Percentiles rank a stretch among this genome's conserved stretches.
phyloP scores from a whole-genome alignment of 148 eudicot genomes.

The Diospyros kaki region DNA sequence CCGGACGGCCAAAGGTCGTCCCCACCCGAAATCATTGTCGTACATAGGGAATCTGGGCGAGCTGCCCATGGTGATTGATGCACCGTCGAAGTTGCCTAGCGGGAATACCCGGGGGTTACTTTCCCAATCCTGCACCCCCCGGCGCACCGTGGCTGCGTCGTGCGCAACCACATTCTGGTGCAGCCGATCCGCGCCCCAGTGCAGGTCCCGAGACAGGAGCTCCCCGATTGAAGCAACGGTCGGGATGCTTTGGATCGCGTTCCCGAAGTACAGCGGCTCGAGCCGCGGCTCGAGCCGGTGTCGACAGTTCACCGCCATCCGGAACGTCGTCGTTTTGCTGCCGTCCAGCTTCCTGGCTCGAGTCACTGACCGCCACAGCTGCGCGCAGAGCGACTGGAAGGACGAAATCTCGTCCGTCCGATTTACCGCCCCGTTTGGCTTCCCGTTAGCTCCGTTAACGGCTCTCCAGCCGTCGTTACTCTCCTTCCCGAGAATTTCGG shows the following conservation, averaged over 20 bases:
- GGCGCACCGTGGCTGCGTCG: slow-evolving; percentile 33
- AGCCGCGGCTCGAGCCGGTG: slow-evolving; percentile 52
- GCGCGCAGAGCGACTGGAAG: slow-evolving; percentile 57
- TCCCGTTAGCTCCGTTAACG: slow-evolving; percentile 22
- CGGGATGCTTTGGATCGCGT: slow-evolving; percentile 57
- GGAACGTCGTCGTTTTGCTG: slow-evolving; percentile 45
- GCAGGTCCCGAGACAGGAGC: slow-evolving; percentile 36
- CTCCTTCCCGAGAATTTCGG: slow-evolving; percentile 22
- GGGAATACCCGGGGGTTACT: slow-evolving; percentile 46
- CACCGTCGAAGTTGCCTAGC: slow-evolving; percentile 60
- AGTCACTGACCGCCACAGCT: slow-evolving; percentile 68
- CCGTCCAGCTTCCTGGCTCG: slow-evolving; percentile 38
- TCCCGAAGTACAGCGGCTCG: slow-evolving; percentile 56
- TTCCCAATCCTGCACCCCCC: slow-evolving; percentile 48
- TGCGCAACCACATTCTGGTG: slow-evolving; percentile 44
- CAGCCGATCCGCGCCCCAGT: slow-evolving; percentile 40
- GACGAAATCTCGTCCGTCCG: slow-evolving; percentile 48
- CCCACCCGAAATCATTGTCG: slow-evolving; percentile 73
- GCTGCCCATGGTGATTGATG: slow-evolving; percentile 67
- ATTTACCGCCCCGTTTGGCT: slow-evolving; percentile 12
- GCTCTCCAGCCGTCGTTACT: slow-evolving; percentile 19
- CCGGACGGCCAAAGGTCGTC: slow-evolving; percentile 44
- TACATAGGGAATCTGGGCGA: slow-evolving; percentile 67
- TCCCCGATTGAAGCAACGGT: slow-evolving; percentile 37
- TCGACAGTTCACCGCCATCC: slow-evolving; percentile 52